A percentile compares a stretch with the other conserved stretches of the same genome.
phyloP scores from a whole-genome alignment of 345 rosid genomes.

The Hibiscus trionum region DNA sequence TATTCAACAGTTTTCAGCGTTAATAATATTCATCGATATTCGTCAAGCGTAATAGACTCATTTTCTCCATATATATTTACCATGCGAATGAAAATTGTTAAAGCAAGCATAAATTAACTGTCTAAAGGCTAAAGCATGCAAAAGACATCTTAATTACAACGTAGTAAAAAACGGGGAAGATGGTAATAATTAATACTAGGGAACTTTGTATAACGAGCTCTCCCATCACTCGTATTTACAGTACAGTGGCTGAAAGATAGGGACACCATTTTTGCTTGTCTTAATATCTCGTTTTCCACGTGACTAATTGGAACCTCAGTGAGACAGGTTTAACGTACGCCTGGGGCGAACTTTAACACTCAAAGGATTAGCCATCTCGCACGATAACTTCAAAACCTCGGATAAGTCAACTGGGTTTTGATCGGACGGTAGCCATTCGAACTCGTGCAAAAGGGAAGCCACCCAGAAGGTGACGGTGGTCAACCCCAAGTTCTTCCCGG shows the following conservation, averaged over 20 bases:
- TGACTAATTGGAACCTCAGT: background rate
- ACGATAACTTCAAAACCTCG: constrained; percentile 59
- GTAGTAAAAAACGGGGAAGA: background rate
- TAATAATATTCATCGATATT: too few species aligned
- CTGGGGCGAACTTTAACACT: constrained; percentile 36
- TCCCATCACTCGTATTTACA: constrained; percentile 8
- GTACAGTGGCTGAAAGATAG: background rate
- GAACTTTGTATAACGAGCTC: background rate
- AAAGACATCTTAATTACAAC: background rate
- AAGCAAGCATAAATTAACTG: too few species aligned
- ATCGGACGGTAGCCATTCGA: constrained; percentile 45
- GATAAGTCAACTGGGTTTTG: constrained; percentile 46
- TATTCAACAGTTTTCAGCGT: too few species aligned
- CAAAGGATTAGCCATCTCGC: constrained; percentile 78
- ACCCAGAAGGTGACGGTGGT: constrained; percentile 65
- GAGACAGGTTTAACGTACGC: constrained; percentile 10
- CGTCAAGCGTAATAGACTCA: too few species aligned
- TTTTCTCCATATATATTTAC: too few species aligned
- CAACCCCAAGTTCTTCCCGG: constrained; percentile 64
- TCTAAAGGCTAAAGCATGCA: too few species aligned
- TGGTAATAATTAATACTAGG: background rate
- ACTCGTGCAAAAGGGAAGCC: constrained; percentile 59
- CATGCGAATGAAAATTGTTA: too few species aligned
- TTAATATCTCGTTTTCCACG: background rate
- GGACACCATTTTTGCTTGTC: background rate